Conservation (phyloP, 495 filamentous ascomycete species). For the Penicillium atrosanguineum region DNA sequence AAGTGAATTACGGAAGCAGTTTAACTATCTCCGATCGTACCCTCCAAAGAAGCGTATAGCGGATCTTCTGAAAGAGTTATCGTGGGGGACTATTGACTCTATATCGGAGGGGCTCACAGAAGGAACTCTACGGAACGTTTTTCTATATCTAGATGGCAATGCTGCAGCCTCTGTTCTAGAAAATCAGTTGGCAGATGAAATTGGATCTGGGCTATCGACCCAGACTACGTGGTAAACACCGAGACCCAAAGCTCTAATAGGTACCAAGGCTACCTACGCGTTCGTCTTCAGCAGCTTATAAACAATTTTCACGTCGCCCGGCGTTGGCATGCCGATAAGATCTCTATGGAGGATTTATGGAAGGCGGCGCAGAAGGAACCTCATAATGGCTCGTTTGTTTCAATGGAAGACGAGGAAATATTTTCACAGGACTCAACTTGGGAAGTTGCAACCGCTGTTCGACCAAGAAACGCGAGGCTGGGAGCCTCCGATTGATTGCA, state of each 20-base stretch:
- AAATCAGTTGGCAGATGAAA: neutral
- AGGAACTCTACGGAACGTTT: conserved; percentile 2
- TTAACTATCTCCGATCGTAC: conserved; percentile 3
- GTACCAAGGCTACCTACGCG: conserved; percentile 2
- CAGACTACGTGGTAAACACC: neutral
- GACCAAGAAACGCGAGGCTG: too few relatives aligned
- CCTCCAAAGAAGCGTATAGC: neutral
- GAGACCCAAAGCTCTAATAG: neutral
- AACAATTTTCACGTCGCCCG: conserved; percentile 5
- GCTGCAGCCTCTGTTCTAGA: conserved; percentile 1
- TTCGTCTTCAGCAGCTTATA: conserved; percentile 7
- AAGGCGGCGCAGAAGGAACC: conserved; percentile 7
- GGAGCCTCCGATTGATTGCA: too few relatives aligned
- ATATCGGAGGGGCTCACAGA: neutral
- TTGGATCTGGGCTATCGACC: conserved; percentile 7
- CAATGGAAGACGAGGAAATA: conserved; percentile 2
- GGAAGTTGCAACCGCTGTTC: too few relatives aligned
- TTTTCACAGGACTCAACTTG: neutral
- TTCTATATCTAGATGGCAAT: conserved; percentile 2
- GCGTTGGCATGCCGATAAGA: conserved; percentile 2
- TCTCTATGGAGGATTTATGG: conserved; percentile 4
- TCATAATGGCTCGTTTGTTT: conserved; percentile 5
- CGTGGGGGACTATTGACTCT: too few relatives aligned
- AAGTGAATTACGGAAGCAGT: conserved; percentile 1
- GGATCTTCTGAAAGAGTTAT: neutral